Percentiles rank a stretch among this genome's conserved stretches.
Conservation (phyloP, 129 eudicot species). For the Helianthus tuberosus region DNA sequence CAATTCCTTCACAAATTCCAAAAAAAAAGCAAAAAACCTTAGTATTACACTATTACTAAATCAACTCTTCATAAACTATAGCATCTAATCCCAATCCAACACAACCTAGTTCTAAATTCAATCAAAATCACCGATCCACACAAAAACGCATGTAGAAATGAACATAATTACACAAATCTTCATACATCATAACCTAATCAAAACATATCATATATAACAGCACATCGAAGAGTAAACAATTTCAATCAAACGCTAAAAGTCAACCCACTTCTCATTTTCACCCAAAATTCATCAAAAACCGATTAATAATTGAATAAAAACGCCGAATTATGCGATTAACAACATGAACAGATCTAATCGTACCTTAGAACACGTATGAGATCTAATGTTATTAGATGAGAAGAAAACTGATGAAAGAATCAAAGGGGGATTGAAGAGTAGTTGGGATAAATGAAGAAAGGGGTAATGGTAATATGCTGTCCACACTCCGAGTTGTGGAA, state of each 20-base stretch:
- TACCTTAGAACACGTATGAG: slow-evolving; percentile 24
- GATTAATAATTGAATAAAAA: slow-evolving; percentile 10
- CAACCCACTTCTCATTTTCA: slow-evolving; percentile 4
- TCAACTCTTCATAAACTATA: slow-evolving; percentile 4
- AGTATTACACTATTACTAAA: not conserved
- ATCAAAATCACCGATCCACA: slow-evolving; percentile 23
- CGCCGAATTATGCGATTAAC: slow-evolving; percentile 18
- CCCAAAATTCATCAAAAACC: slow-evolving; percentile 1
- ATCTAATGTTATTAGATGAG: slow-evolving; percentile 14
- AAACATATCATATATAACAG: not conserved
- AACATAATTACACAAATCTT: not conserved
- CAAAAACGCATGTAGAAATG: not conserved
- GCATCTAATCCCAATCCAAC: slow-evolving; percentile 3
- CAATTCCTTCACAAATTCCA: too few relatives aligned
- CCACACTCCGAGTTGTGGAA: slow-evolving; percentile 34
- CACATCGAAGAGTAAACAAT: slow-evolving; percentile 12
- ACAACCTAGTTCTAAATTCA: not conserved
- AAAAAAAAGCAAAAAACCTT: not conserved
- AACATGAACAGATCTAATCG: slow-evolving; percentile 4
- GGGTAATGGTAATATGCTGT: slow-evolving; percentile 28
- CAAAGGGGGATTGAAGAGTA: slow-evolving; percentile 17
- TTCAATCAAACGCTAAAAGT: slow-evolving; percentile 8
- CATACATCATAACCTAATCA: not conserved
- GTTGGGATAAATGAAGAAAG: slow-evolving; percentile 9
- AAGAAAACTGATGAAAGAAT: slow-evolving; percentile 4